Evolutionary conservation across 2,329 filamentous ascomycete species (phyloP).

Genomic region (Penicillium sumatraense): DNA sequence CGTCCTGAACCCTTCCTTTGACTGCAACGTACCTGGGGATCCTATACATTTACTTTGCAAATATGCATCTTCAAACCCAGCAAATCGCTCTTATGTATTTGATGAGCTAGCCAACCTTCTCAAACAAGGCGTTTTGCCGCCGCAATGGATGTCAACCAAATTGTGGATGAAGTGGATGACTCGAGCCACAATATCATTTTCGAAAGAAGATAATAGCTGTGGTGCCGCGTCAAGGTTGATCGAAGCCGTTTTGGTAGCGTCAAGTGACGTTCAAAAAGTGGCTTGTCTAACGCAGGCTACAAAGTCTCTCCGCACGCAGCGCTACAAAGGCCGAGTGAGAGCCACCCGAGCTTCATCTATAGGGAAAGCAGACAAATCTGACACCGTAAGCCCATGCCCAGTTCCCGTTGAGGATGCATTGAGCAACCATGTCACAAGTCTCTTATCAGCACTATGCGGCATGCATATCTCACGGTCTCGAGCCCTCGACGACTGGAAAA

Average conservation of each 20-base stretch:
- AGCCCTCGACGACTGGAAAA: conserved; percentile 15
- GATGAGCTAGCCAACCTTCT: conserved; percentile 42
- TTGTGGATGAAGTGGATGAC: conserved; percentile 42
- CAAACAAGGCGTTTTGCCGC: conserved; percentile 35
- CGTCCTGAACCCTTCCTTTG: conserved; percentile 28
- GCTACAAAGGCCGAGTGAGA: neutral
- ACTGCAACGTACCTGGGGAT: conserved; percentile 26
- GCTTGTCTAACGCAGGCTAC: neutral
- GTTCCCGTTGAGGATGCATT: conserved; percentile 41
- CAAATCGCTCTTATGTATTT: conserved; percentile 36
- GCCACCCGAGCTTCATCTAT: conserved; percentile 24
- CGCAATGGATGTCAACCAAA: conserved; percentile 48
- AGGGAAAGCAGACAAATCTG: conserved; percentile 4
- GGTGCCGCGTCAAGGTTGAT: conserved; percentile 37
- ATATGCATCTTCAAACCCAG: conserved; percentile 29
- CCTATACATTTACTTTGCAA: conserved; percentile 36
- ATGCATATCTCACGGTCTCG: conserved; percentile 42
- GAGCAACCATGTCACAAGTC: conserved; percentile 41
- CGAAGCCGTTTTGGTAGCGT: conserved; percentile 37
- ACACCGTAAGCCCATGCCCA: conserved; percentile 30
- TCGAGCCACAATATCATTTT: conserved; percentile 42
- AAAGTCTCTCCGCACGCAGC: neutral
- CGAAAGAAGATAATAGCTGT: conserved; percentile 38
- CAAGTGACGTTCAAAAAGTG: conserved; percentile 23
- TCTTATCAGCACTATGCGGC: conserved; percentile 41